phyloP scores from a whole-genome alignment of 2,329 filamentous ascomycete species.

The Waltergamsia citrina region DNA sequence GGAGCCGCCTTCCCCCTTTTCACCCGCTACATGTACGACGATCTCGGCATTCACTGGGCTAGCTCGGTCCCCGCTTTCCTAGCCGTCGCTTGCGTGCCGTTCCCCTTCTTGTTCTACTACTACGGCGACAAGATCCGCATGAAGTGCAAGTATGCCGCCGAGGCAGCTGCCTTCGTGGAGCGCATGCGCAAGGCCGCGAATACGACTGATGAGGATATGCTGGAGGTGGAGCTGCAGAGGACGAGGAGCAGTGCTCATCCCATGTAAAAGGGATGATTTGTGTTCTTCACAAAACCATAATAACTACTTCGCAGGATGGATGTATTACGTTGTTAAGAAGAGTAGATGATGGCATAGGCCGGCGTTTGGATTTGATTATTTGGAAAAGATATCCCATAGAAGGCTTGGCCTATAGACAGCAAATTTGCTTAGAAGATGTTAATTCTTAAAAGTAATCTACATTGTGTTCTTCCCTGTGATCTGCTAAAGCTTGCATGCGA shows the following conservation, averaged over 20 bases:
- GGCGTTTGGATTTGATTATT: too few relatives aligned
- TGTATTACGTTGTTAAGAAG: too few relatives aligned
- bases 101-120: constrained; percentile 68
- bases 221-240: constrained; percentile 3
- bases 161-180: constrained; percentile 53
- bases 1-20: constrained; percentile 68
- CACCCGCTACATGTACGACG: constrained; percentile 47
- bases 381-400: too few relatives aligned
- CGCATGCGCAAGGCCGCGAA: constrained; percentile 23
- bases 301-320: too few relatives aligned
- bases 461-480: too few relatives aligned
- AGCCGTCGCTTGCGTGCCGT: constrained; percentile 60
- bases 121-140: constrained; percentile 55
- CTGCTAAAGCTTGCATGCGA: too few relatives aligned
- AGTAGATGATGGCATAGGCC: too few relatives aligned
- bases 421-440: too few relatives aligned
- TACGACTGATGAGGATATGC: constrained; percentile 10
- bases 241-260: constrained; percentile 2
- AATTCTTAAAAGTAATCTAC: too few relatives aligned
- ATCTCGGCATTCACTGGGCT: constrained; percentile 68
- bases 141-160: constrained; percentile 60
- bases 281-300: too few relatives aligned
- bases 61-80: constrained; percentile 66
- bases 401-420: too few relatives aligned
- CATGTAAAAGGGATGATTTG: not conserved